Evolutionary conservation across 352 stramenopile genomes (phyloP).

Genomic region (Globisporangium sylvaticum): DNA sequence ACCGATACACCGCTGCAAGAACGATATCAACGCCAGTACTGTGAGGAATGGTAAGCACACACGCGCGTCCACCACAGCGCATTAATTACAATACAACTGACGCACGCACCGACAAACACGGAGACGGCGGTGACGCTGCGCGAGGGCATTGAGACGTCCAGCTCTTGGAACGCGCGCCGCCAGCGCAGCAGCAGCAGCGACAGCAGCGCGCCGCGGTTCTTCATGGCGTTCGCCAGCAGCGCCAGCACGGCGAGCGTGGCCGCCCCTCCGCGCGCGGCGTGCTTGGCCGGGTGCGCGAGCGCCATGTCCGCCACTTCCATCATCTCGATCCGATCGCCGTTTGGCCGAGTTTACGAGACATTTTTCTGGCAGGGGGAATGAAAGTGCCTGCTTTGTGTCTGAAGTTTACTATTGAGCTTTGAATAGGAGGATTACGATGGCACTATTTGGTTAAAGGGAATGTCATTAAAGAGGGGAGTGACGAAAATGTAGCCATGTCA

Average conservation of each 20-base stretch:
- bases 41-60: conserved; percentile 1
- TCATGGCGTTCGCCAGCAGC: conserved; percentile 16
- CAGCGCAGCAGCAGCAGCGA: conserved; percentile 13
- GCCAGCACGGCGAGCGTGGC: conserved; percentile 10
- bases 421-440: not conserved
- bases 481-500: conserved; percentile 2
- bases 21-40: not conserved
- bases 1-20: conserved; percentile 39
- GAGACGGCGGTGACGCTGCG: conserved; percentile 44
- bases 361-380: not conserved
- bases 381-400: not conserved
- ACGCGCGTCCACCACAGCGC: not conserved
- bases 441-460: not conserved
- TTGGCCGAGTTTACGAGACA: not conserved
- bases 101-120: conserved; percentile 52
- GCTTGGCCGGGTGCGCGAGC: not conserved
- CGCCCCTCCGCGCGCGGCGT: conserved; percentile 10
- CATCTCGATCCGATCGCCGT: not conserved
- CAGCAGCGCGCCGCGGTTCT: conserved; percentile 12
- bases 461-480: not conserved
- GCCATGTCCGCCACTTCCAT: not conserved
- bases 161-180: not conserved
- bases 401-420: not conserved
- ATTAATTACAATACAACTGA: not conserved
- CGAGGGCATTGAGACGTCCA: conserved; percentile 20